Conservation (phyloP, 2,329 filamentous ascomycete species). For the Exophiala bonariae region DNA sequence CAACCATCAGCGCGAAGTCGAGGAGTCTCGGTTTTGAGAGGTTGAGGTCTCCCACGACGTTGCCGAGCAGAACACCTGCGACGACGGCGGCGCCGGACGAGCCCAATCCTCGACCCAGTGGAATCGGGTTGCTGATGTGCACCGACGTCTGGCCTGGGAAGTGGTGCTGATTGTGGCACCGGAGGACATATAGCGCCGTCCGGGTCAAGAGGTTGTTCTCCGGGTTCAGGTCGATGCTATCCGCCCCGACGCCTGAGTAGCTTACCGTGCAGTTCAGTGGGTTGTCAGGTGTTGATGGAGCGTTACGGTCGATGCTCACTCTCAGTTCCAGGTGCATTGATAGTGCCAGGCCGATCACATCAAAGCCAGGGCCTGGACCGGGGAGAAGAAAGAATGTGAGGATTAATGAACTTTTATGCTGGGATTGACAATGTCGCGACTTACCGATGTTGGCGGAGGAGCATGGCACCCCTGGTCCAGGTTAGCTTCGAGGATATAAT, state of each 20-base stretch:
- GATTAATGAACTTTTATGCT: background rate
- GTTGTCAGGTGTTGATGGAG: constrained; percentile 24
- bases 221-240: constrained; percentile 78
- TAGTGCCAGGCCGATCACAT: constrained; percentile 90
- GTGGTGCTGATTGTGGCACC: constrained; percentile 81
- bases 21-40: constrained; percentile 70
- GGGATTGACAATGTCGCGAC: constrained; percentile 4
- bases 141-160: constrained; percentile 88
- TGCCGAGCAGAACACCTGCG: constrained; percentile 88
- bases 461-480: constrained; percentile 57
- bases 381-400: background rate
- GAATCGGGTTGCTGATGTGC: constrained; percentile 94
- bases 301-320: constrained; percentile 65
- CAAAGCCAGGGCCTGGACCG: constrained; percentile 73
- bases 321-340: constrained; percentile 90
- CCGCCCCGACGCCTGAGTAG: constrained; percentile 77
- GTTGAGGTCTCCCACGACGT: constrained; percentile 78
- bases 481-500: constrained; percentile 2
- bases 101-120: constrained; percentile 87
- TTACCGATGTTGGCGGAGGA: constrained; percentile 91
- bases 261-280: constrained; percentile 77
- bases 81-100: constrained; percentile 95
- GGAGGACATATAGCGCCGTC: constrained; percentile 88
- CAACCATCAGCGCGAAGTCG: constrained; percentile 92
- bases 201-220: constrained; percentile 90